A percentile compares a stretch with the other conserved stretches of the same genome.
Conservation (phyloP, 768 basidiomycete species). For the Trametes cubensis region DNA sequence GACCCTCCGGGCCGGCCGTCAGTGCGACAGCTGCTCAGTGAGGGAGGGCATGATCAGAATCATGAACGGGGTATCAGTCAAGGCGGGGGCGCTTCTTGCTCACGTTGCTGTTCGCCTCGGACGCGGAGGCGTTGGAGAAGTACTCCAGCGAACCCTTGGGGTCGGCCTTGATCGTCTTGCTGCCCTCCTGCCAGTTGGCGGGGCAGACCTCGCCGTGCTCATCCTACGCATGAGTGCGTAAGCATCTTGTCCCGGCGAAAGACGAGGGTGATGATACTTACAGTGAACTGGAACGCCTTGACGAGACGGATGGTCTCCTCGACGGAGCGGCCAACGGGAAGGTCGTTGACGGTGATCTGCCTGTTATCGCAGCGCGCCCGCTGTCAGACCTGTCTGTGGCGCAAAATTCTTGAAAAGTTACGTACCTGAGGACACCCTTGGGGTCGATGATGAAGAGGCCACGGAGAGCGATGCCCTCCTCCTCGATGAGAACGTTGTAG, state of each 20-base stretch:
- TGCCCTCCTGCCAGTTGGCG: constrained; percentile 83
- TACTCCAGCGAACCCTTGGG: constrained; percentile 75
- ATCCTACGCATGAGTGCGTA: constrained; percentile 51
- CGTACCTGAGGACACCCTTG: constrained; percentile 70
- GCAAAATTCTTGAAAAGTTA: constrained; percentile 1
- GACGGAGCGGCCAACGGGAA: constrained; percentile 93
- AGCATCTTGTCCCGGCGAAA: not conserved
- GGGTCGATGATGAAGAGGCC: constrained; percentile 89
- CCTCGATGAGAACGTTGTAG: constrained; percentile 88
- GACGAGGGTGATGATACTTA: constrained; percentile 40
- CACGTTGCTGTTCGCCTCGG: constrained; percentile 41
- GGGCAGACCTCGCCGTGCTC: constrained; percentile 93
- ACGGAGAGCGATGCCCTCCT: constrained; percentile 85
- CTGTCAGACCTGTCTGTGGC: not conserved
- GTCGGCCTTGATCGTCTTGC: constrained; percentile 82
- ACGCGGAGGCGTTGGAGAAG: constrained; percentile 45
- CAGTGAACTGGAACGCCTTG: constrained; percentile 92
- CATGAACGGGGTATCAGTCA: constrained; percentile 39
- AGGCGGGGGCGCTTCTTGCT: constrained; percentile 63
- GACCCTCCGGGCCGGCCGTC: constrained; percentile 22
- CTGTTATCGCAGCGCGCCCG: constrained; percentile 37
- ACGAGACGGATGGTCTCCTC: constrained; percentile 90
- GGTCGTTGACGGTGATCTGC: constrained; percentile 88
- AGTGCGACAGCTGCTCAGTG: constrained; percentile 24
- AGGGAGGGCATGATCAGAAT: constrained; percentile 26